These are phyloP conservation scores for Magnolia officinalis DNA, from an alignment of 164 flowering plant species.

Conservation along the genomic window DNA sequence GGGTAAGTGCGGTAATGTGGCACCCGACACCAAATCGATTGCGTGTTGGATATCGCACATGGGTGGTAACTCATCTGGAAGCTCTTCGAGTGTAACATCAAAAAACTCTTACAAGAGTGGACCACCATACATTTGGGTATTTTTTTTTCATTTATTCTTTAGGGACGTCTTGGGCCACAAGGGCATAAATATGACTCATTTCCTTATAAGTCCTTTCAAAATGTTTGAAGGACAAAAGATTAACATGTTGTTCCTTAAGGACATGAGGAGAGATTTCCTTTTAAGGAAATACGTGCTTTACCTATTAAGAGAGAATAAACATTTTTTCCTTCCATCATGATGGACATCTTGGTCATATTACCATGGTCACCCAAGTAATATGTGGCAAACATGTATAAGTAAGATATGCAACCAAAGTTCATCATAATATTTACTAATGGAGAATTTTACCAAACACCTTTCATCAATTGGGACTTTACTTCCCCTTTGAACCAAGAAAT, in stretches of 20 bases:
- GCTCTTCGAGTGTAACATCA: neutral
- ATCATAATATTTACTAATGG: neutral
- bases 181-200: neutral
- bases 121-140: neutral
- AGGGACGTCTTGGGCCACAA: neutral
- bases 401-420: neutral
- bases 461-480: neutral
- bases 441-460: neutral
- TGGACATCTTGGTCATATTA: neutral
- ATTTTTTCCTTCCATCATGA: neutral
- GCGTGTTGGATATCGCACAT: neutral
- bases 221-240: too few relatives aligned
- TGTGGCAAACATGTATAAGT: neutral
- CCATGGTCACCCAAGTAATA: neutral
- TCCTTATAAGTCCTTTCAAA: too few relatives aligned
- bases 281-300: neutral
- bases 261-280: too few relatives aligned
- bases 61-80: neutral
- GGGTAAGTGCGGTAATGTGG: neutral
- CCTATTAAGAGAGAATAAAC: neutral
- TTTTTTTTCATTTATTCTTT: neutral
- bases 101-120: neutral
- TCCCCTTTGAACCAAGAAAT: slow-evolving; percentile 1
- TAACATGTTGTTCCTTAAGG: neutral
- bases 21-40: slow-evolving; percentile 3